A percentile compares a stretch with the other conserved stretches of the same genome.
phyloP scores from a whole-genome alignment of 176 grass and related monocot species.

The Oryza brachyantha region DNA sequence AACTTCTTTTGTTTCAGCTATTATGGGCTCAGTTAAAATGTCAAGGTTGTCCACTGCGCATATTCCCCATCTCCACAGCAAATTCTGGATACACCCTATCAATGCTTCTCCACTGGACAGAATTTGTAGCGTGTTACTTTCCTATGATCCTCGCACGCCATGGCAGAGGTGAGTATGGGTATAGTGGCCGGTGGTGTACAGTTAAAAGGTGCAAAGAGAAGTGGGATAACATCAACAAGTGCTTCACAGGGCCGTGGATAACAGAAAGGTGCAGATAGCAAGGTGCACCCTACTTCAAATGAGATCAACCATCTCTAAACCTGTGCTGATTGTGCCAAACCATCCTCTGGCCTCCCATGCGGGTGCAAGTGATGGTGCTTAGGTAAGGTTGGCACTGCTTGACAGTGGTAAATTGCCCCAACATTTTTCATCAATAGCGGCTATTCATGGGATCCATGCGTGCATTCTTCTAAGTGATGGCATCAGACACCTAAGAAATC shows the following conservation, averaged over 20 bases:
- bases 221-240: background rate
- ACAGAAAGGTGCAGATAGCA: background rate
- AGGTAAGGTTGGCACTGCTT: background rate
- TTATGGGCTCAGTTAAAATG: background rate
- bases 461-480: background rate
- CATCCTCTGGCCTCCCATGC: background rate
- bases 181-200: background rate
- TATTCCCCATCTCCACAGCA: background rate
- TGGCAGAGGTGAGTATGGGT: background rate
- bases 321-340: background rate
- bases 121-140: background rate
- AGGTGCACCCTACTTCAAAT: background rate
- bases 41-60: background rate
- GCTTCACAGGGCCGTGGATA: background rate
- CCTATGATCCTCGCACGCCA: background rate
- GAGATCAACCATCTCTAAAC: background rate
- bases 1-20: background rate
- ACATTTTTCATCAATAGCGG: background rate
- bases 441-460: background rate
- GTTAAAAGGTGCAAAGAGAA: background rate
- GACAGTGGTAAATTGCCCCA: background rate
- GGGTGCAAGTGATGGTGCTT: background rate
- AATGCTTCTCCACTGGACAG: background rate
- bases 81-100: background rate
- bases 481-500: background rate